Evolutionary conservation across 169 alveolate genomes (phyloP), one percentile per base, ranked within the genome.

Genomic region (Plasmodium knowlesi): DNA sequence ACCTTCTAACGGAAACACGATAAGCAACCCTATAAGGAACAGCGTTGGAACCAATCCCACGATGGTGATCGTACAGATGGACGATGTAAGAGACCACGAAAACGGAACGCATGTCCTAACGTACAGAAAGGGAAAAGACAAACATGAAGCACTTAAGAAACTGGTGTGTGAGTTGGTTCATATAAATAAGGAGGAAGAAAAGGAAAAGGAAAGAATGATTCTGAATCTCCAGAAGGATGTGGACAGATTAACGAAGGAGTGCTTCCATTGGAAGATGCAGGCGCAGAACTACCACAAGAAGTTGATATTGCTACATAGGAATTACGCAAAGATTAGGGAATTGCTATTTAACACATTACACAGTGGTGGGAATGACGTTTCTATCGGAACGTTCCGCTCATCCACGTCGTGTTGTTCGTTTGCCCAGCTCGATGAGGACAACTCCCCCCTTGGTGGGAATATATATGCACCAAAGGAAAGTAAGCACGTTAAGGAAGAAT

Each of bases 211-310:
- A 16, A 43, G 53, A 22, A 19, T 25, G 16, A 74, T 86, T n/a
- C 74, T 54, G 6, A 81, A 86, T 41, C 71, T 86, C n/a, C 78
- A 53, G 41, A 74, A 19, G 46, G 50, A 73, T 76, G 25, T 50
- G 28, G 34, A 16, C n/a, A 86, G 50, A 39, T 22, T 86, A 43
- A 46, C 61, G 37, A 86, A 74, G 16, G 93, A 86, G 41, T 74
- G 85, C 30, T 72, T 32, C 25, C 76, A 39, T 41, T 86, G 93
- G 93, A 86, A 86, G 71, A 86, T 41, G 28, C 86, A 86, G 43
- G 71, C 93, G 10, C 53, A 86, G 28, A 53, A 86, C 70, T 86
- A 86, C 67, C 86, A 86, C 32, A 74, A 73, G 19, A 86, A 86
- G 70, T 25, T 73, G 54, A 86, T 53, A 61, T 16, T 76, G 28